These are phyloP conservation scores for Pythium dissimile DNA, from an alignment of 352 stramenopile species.

Conservation along the genomic window DNA sequence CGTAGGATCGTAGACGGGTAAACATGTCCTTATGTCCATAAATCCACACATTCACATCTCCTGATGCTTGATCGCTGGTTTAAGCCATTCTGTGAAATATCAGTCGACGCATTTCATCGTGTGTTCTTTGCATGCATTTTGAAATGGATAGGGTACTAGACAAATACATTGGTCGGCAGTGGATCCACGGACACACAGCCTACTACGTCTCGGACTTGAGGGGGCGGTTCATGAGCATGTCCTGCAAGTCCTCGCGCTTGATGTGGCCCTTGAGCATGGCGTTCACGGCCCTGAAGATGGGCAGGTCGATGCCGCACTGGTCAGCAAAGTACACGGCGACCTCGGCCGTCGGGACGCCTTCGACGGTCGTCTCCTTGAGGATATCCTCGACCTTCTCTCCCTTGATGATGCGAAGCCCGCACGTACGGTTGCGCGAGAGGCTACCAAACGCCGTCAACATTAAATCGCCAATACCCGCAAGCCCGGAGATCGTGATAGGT, in stretches of 20 bases:
- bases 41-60: too few species aligned
- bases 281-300: slow-evolving; percentile 87
- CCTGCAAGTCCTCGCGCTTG: slow-evolving; percentile 67
- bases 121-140: too few species aligned
- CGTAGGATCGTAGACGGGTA: not conserved
- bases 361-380: slow-evolving; percentile 84
- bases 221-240: slow-evolving; percentile 78
- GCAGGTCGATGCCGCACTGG: slow-evolving; percentile 87
- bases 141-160: too few species aligned
- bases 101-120: not conserved
- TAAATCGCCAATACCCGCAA: slow-evolving; percentile 91
- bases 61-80: too few species aligned
- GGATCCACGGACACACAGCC: too few species aligned
- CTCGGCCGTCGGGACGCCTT: slow-evolving; percentile 95
- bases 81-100: too few species aligned
- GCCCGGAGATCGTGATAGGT: slow-evolving; percentile 93
- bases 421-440: slow-evolving; percentile 94
- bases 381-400: slow-evolving; percentile 92
- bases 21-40: too few species aligned
- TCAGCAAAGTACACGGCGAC: slow-evolving; percentile 91
- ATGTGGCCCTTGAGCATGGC: slow-evolving; percentile 82
- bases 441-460: slow-evolving; percentile 97
- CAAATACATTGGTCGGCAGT: not conserved
- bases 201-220: slow-evolving; percentile 69
- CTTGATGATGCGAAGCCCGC: slow-evolving; percentile 93